Evolutionary conservation across 805 yeast genomes (phyloP).

Genomic region (Jamesozyma rosinii): DNA sequence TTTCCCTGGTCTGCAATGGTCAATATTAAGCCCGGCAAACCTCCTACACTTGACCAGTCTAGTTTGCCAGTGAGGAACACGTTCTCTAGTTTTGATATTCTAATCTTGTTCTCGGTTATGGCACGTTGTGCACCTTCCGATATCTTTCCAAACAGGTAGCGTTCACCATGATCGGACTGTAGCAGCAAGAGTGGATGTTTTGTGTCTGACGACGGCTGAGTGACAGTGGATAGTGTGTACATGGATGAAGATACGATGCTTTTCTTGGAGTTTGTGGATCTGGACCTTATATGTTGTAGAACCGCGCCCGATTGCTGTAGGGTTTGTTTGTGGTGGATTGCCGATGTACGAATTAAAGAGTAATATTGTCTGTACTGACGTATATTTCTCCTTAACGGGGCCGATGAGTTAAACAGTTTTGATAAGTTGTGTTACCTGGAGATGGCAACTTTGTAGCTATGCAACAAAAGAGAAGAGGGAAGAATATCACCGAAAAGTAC

Average conservation of each 20-base stretch:
- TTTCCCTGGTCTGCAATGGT: conserved; percentile 75
- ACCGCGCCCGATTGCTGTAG: not conserved
- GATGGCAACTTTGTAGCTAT: not conserved
- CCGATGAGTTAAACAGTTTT: not conserved
- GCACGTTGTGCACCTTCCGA: conserved; percentile 83
- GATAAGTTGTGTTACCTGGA: not conserved
- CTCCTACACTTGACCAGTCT: conserved; percentile 76
- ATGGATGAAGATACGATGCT: conserved; percentile 18
- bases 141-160: conserved; percentile 64
- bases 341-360: not conserved
- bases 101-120: conserved; percentile 50
- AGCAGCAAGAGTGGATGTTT: conserved; percentile 48
- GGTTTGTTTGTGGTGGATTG: not conserved
- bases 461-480: not conserved
- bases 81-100: conserved; percentile 48
- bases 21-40: conserved; percentile 80
- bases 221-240: conserved; percentile 43
- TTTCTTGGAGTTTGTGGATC: not conserved
- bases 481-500: not conserved
- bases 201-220: conserved; percentile 57
- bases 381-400: not conserved
- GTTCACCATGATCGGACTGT: conserved; percentile 31
- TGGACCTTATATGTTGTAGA: not conserved
- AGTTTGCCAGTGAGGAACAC: conserved; percentile 73
- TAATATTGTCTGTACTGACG: not conserved